phyloP scores from a whole-genome alignment of 2,329 filamentous ascomycete genomes.

The Aspergillus fructus region DNA sequence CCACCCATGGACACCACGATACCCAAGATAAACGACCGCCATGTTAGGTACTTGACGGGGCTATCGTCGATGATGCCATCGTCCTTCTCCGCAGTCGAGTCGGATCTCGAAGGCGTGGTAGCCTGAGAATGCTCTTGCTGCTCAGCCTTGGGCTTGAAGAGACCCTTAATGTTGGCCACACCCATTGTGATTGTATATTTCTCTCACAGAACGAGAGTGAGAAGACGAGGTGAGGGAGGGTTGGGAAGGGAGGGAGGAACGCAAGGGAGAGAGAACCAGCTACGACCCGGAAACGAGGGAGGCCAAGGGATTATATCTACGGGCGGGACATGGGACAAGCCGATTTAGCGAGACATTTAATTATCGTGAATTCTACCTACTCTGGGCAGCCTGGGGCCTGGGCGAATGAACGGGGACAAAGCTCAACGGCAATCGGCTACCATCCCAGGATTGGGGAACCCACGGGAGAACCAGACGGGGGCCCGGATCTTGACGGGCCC shows the following conservation, averaged over 20 bases:
- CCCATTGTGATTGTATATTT: slow-evolving; percentile 26
- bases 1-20: slow-evolving; percentile 50
- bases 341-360: slow-evolving; percentile 9
- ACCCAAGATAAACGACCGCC: slow-evolving; percentile 44
- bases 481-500: slow-evolving; percentile 30
- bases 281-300: slow-evolving; percentile 13
- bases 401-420: slow-evolving; percentile 9
- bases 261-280: slow-evolving; percentile 3
- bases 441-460: slow-evolving; percentile 19
- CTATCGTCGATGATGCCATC: slow-evolving; percentile 38
- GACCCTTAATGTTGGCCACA: slow-evolving; percentile 27
- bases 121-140: slow-evolving; percentile 34
- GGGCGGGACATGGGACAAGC: background rate
- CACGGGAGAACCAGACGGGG: slow-evolving; percentile 28
- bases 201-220: background rate
- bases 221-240: background rate
- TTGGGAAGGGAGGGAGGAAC: slow-evolving; percentile 1
- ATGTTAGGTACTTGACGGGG: slow-evolving; percentile 44
- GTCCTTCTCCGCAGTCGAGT: slow-evolving; percentile 36
- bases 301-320: slow-evolving; percentile 21
- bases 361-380: background rate
- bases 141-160: slow-evolving; percentile 29
- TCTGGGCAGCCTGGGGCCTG: background rate
- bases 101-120: slow-evolving; percentile 32
- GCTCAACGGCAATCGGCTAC: slow-evolving; percentile 16